phyloP scores from a whole-genome alignment of 139 green algal species.

The Mesotaenium endlicherianum region DNA sequence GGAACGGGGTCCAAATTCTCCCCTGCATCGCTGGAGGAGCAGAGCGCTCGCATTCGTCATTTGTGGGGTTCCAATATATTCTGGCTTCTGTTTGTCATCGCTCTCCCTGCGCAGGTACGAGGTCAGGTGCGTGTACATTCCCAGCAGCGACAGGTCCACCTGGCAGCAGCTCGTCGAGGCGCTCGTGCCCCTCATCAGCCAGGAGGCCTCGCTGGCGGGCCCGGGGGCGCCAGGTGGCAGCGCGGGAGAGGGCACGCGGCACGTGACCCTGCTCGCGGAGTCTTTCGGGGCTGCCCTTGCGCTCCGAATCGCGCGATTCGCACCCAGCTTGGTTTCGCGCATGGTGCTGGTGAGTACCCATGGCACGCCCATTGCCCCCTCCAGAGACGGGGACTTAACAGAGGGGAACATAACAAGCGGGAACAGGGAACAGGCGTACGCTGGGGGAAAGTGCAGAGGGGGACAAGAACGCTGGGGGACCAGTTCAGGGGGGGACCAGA shows the following conservation, averaged over 20 bases:
- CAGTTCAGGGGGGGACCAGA: no score
- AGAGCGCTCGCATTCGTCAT: no score
- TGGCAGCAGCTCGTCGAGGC: constrained; percentile 19
- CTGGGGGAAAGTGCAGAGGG: no score
- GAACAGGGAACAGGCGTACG: no score
- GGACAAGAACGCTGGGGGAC: no score
- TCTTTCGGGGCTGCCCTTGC: constrained; percentile 72
- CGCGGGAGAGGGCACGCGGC: background rate
- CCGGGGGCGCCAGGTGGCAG: background rate
- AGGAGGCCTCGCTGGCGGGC: background rate
- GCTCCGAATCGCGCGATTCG: constrained; percentile 59
- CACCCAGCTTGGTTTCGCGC: constrained; percentile 58
- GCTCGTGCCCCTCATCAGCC: constrained; percentile 9
- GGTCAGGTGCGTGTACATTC: constrained; percentile 24
- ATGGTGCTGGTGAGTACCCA: constrained; percentile 59
- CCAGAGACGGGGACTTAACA: no score
- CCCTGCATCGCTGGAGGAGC: no score
- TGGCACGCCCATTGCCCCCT: background rate
- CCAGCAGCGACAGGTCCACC: constrained; percentile 14
- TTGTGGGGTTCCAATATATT: no score
- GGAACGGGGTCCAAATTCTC: no score
- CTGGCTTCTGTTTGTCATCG: background rate
- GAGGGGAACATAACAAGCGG: no score
- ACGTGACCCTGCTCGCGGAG: constrained; percentile 67
- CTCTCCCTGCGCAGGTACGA: constrained; percentile 13